Evolutionary conservation across 257 asterid genomes (phyloP), one percentile per base, ranked within the genome.

Genomic region (Plantago ovata): DNA sequence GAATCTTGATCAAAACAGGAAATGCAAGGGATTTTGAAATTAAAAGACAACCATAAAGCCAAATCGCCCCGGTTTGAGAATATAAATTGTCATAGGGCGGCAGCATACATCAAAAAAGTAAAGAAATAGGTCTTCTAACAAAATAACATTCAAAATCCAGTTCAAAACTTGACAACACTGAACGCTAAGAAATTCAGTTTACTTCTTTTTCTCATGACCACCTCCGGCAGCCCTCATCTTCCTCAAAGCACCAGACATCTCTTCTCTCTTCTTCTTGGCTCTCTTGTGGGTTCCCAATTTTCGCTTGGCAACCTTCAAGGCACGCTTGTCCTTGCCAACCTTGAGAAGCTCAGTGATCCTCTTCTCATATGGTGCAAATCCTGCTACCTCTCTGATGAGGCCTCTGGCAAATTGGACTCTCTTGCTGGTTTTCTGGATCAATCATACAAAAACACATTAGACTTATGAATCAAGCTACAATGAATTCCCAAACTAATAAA

Each of bases 151-250:
- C 9, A 65, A 36, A 65, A 51, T 36, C 64, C 44, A 42, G 58
- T 46, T 47, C 59, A 75, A 62, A 64, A 61, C 60, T 53, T 18
- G 47, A 20, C 5, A 21, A 58, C 52, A 33, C 64, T 46, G 3
- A 32, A 53, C 21, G 11, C 2, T 38, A 4, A 12, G 13, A 3
- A 22, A 39, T 43, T 39, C 52, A 0, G 61, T 63, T 79, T 75
- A 85, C 79, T 86, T 83, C 83, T 86, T 83, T 84, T 83, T 83
- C 65, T 84, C 89, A 54, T 28, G 36, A 28, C 77, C 93, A 64
- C 93, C 95, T 28, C 89, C 95, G 13, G 82, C 81, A 41, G 93
- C 87, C 87, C 94, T 85, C 94, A 82, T 84, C 80, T 84, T 84
- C 20, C 90, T 75, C 62, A 84, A 85, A 47, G 85, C 87, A 38